Conservation (phyloP, 768 basidiomycete genomes). For the Favolaschia claudopus region DNA sequence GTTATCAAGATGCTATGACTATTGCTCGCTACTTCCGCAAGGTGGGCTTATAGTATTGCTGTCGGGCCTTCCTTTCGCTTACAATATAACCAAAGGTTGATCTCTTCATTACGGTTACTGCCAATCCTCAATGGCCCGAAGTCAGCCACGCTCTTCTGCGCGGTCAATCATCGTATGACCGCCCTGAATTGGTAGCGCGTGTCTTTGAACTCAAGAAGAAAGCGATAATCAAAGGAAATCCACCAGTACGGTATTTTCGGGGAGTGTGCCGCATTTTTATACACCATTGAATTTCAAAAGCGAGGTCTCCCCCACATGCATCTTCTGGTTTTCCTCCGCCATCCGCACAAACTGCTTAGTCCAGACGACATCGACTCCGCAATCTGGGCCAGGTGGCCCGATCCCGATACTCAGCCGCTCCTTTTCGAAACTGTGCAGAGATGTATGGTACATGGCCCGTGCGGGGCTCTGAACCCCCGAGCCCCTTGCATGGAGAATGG, state of each 20-base stretch:
- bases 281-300: slow-evolving; percentile 54
- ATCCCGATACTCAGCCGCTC: slow-evolving; percentile 32
- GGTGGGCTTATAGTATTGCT: no score
- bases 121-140: no score
- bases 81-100: no score
- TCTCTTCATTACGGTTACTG: no score
- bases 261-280: slow-evolving; percentile 45
- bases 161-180: no score
- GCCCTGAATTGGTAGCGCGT: no score
- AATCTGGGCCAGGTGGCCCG: neutral
- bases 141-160: no score
- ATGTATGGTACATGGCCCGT: slow-evolving; percentile 53
- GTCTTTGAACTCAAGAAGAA: no score
- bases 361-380: neutral
- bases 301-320: slow-evolving; percentile 56
- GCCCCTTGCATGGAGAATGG: slow-evolving; percentile 46
- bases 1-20: slow-evolving; percentile 49
- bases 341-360: slow-evolving; percentile 19
- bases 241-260: slow-evolving; percentile 50
- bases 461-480: slow-evolving; percentile 30
- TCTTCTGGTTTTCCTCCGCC: slow-evolving; percentile 43
- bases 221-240: no score
- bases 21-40: slow-evolving; percentile 35
- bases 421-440: slow-evolving; percentile 28
- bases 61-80: no score